phyloP scores from a whole-genome alignment of 352 stramenopile genomes.

The Pythium catenulatum region DNA sequence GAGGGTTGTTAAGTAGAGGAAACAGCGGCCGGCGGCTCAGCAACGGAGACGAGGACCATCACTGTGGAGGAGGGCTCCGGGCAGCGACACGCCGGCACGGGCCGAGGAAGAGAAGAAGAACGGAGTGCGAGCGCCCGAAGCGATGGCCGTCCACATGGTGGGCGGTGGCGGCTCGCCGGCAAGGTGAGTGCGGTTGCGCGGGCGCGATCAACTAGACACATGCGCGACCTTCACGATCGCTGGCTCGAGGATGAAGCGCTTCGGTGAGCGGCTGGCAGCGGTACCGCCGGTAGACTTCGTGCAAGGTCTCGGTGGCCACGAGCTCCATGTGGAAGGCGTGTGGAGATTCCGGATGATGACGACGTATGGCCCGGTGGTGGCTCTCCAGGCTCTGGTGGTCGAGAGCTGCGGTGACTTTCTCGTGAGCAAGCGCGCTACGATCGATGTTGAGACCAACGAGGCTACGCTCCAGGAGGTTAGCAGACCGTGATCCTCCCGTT shows the following conservation, averaged over 20 bases:
- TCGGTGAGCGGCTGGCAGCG: neutral
- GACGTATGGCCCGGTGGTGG: neutral
- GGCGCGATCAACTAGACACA: slow-evolving; percentile 25
- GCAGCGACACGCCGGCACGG: too few relatives aligned
- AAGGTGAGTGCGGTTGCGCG: too few relatives aligned
- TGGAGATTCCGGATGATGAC: slow-evolving; percentile 4
- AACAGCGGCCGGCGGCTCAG: too few relatives aligned
- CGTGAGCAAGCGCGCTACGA: neutral
- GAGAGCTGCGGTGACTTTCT: neutral
- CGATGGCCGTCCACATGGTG: too few relatives aligned
- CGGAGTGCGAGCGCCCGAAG: too few relatives aligned
- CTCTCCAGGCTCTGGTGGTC: neutral
- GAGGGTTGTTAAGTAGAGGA: too few relatives aligned
- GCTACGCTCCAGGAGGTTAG: neutral
- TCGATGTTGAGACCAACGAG: neutral
- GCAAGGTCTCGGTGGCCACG: neutral
- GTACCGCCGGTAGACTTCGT: neutral
- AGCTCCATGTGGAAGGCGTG: neutral
- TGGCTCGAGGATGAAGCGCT: neutral
- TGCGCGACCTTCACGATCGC: neutral
- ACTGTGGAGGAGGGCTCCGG: too few relatives aligned
- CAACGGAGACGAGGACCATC: too few relatives aligned
- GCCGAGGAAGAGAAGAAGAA: too few relatives aligned
- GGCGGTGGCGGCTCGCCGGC: too few relatives aligned
- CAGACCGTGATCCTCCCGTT: neutral